These are phyloP conservation scores for Chrysopogon serrulatus DNA, from an alignment of 176 grass and related monocot species.

Conservation along the genomic window DNA sequence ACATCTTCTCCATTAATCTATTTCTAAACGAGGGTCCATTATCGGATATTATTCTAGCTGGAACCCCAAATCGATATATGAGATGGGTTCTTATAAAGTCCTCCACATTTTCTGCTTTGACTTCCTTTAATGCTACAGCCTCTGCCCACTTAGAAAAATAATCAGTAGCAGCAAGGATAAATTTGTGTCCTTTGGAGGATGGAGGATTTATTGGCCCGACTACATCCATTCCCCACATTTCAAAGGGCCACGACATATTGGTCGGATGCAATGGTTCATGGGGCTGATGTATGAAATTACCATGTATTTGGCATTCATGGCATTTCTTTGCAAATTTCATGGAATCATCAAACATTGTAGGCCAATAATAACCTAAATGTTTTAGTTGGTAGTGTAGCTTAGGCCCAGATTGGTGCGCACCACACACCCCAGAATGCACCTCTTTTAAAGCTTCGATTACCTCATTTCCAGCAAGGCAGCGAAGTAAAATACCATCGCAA, in stretches of 20 bases:
- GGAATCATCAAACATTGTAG: too few species aligned
- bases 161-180: neutral
- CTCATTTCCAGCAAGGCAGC: neutral
- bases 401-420: too few species aligned
- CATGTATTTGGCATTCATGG: too few species aligned
- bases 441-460: neutral
- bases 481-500: neutral
- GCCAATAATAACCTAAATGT: too few species aligned
- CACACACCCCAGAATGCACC: too few species aligned
- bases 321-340: too few species aligned
- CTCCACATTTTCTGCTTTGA: neutral
- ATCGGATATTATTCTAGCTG: neutral
- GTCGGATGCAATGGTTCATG: too few species aligned
- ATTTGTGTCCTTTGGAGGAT: slow-evolving; percentile 3
- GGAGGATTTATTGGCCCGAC: neutral
- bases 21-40: neutral
- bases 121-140: neutral
- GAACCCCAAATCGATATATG: neutral
- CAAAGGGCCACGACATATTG: too few species aligned
- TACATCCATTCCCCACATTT: neutral
- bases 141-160: neutral
- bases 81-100: neutral
- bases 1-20: neutral
- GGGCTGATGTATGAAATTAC: too few species aligned
- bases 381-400: too few species aligned